Conservation (phyloP, 768 basidiomycete species). For the Collybiopsis confluens region DNA sequence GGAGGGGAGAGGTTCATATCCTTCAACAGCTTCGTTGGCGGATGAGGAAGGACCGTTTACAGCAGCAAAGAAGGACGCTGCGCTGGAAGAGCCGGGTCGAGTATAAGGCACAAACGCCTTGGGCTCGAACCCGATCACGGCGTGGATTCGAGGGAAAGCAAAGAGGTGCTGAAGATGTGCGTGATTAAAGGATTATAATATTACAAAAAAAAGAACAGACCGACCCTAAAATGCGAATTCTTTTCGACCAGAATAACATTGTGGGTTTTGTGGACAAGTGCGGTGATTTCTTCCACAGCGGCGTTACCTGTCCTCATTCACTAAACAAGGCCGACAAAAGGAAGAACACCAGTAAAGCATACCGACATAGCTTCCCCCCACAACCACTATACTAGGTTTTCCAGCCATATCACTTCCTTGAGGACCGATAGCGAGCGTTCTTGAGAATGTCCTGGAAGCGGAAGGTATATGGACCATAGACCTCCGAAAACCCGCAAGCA, state of each 20-base stretch:
- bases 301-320: slow-evolving; percentile 11
- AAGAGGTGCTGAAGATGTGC: slow-evolving; percentile 26
- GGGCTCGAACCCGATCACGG: slow-evolving; percentile 19
- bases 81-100: neutral
- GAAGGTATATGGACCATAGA: neutral
- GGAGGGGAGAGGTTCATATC: slow-evolving; percentile 11
- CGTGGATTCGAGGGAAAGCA: slow-evolving; percentile 28
- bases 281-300: slow-evolving; percentile 19
- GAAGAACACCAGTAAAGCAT: neutral
- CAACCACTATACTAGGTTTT: slow-evolving; percentile 27
- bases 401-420: neutral
- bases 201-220: neutral
- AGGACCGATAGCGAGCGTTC: neutral
- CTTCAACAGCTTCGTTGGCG: neutral
- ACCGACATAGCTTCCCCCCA: slow-evolving; percentile 33
- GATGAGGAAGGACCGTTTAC: neutral
- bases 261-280: slow-evolving; percentile 17
- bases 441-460: neutral
- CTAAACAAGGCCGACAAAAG: no score
- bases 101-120: slow-evolving; percentile 30
- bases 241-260: slow-evolving; percentile 28
- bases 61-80: slow-evolving; percentile 14
- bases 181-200: slow-evolving; percentile 11
- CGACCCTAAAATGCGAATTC: slow-evolving; percentile 27
- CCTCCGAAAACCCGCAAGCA: neutral